phyloP scores from a whole-genome alignment of 139 green algal species.

The Chlorella sorokiniana region DNA sequence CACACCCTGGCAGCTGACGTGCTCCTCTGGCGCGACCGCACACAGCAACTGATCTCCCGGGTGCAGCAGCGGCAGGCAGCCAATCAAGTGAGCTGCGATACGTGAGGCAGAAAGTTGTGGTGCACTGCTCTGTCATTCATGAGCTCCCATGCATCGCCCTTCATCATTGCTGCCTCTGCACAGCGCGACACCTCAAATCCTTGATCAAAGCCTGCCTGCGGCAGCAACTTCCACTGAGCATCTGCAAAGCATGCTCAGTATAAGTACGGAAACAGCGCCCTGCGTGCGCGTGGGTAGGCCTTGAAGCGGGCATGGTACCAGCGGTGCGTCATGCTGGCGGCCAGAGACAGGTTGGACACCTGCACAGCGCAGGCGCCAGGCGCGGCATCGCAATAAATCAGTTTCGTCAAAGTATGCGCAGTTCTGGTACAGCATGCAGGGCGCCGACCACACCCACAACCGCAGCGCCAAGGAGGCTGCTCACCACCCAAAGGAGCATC shows the following conservation, averaged over 20 bases:
- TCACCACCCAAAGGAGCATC: constrained; percentile 54
- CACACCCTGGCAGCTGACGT: not conserved
- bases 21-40: not conserved
- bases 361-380: constrained; percentile 34
- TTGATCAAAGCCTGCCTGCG: too few relatives aligned
- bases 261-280: constrained; percentile 52
- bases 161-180: not conserved
- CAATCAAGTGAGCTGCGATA: constrained; percentile 2
- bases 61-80: not conserved
- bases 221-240: too few relatives aligned
- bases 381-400: too few relatives aligned
- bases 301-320: constrained; percentile 71
- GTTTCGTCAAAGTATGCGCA: not conserved
- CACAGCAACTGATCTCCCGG: not conserved
- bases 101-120: too few relatives aligned
- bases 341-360: constrained; percentile 75
- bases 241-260: not conserved
- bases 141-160: not conserved
- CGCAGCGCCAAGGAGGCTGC: not conserved
- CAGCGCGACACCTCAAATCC: not conserved
- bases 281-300: constrained; percentile 50
- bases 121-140: too few relatives aligned
- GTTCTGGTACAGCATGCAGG: too few relatives aligned
- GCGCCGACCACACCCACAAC: too few relatives aligned
- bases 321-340: constrained; percentile 58